A percentile compares a stretch with the other conserved stretches of the same genome.
phyloP scores from a whole-genome alignment of 495 filamentous ascomycete species.

The Penicillium steckii region DNA sequence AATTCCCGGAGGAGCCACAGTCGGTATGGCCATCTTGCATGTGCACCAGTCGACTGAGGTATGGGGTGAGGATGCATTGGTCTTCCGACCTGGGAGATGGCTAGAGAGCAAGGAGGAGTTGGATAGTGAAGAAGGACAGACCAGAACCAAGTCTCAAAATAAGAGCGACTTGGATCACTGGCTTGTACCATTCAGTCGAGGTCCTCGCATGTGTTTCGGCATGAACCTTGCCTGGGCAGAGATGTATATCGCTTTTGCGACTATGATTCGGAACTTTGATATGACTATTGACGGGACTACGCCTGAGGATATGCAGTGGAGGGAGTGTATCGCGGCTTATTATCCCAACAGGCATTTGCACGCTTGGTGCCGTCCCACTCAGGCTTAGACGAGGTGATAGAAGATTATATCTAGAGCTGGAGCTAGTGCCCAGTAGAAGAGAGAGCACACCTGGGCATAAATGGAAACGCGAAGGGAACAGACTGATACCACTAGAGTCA shows the following conservation, averaged over 20 bases:
- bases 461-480: background rate
- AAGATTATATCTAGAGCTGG: background rate
- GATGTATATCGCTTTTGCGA: conserved; percentile 11
- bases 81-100: background rate
- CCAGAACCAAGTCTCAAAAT: background rate
- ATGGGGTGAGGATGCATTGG: background rate
- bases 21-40: background rate
- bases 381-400: background rate
- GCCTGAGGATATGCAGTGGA: conserved; percentile 1
- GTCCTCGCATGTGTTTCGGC: conserved; percentile 18
- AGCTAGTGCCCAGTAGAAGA: too few relatives aligned
- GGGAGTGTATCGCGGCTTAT: conserved; percentile 5
- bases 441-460: background rate
- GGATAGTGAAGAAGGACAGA: background rate
- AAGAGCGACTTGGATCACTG: conserved; percentile 11
- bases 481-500: background rate
- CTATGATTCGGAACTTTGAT: conserved; percentile 3
- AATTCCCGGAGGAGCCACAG: background rate
- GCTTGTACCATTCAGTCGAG: conserved; percentile 27
- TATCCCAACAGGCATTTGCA: conserved; percentile 3
- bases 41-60: background rate
- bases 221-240: conserved; percentile 10
- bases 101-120: background rate
- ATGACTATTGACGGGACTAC: conserved; percentile 5
- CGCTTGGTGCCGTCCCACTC: conserved; percentile 4